A percentile compares a stretch with the other conserved stretches of the same genome.
These are phyloP conservation scores for Geoglossum cookeanum DNA, from an alignment of 2,329 filamentous ascomycete genomes.

Conservation along the genomic window DNA sequence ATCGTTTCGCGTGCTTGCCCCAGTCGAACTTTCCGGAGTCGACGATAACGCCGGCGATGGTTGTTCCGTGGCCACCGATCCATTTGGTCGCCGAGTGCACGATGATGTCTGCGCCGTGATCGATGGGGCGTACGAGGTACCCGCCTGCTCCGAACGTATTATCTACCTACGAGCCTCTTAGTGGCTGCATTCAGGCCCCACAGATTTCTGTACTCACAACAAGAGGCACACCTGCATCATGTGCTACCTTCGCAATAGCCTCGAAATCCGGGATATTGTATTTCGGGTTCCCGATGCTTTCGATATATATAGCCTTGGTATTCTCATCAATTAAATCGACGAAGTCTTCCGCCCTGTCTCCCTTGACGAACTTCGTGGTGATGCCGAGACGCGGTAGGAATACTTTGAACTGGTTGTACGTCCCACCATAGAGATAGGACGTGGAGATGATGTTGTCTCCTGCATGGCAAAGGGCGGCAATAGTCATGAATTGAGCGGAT, in stretches of 20 bases:
- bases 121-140: conserved; percentile 70
- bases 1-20: conserved; percentile 64
- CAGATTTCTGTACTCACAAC: conserved; percentile 21
- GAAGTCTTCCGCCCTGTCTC: conserved; percentile 63
- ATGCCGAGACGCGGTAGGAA: conserved; percentile 75
- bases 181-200: background rate
- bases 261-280: conserved; percentile 90
- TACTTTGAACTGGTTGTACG: conserved; percentile 95
- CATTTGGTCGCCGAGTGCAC: conserved; percentile 92
- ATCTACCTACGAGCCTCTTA: conserved; percentile 41
- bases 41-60: conserved; percentile 68
- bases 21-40: conserved; percentile 90
- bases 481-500: conserved; percentile 79
- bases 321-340: conserved; percentile 71
- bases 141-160: conserved; percentile 93
- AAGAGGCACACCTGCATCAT: conserved; percentile 39
- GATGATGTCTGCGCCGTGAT: conserved; percentile 82
- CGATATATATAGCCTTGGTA: conserved; percentile 82
- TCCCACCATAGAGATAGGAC: conserved; percentile 80
- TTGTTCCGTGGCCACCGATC: conserved; percentile 92
- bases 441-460: conserved; percentile 92
- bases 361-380: conserved; percentile 67
- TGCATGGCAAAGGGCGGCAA: conserved; percentile 62
- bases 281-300: conserved; percentile 82
- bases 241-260: conserved; percentile 64